Conservation (phyloP, 345 rosid genomes). For the Raphanus raphanistrum region DNA sequence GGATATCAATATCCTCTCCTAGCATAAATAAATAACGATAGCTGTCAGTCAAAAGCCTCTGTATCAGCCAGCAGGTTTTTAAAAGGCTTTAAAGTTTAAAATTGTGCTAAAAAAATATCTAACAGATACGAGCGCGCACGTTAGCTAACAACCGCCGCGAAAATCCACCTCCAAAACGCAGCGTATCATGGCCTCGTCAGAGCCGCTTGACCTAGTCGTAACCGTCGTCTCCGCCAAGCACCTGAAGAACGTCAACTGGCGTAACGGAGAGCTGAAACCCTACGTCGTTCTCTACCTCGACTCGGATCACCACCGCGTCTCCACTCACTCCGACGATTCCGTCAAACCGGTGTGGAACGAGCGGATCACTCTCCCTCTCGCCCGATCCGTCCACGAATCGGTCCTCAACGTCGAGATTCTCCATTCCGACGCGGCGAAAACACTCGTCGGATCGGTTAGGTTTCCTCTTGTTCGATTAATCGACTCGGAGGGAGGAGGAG, state of each 20-base stretch:
- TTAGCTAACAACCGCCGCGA: constrained; percentile 35
- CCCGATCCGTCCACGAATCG: constrained; percentile 49
- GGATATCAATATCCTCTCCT: background rate
- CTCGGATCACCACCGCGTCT: constrained; percentile 41
- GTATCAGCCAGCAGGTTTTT: background rate
- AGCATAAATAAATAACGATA: background rate
- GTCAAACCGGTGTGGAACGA: constrained; percentile 57
- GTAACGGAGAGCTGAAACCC: constrained; percentile 58
- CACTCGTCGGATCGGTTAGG: constrained; percentile 59
- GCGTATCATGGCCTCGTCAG: constrained; percentile 43
- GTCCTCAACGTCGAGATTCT: constrained; percentile 53
- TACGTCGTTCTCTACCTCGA: constrained; percentile 59
- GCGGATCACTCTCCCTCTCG: constrained; percentile 49
- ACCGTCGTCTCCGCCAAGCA: constrained; percentile 55
- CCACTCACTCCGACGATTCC: constrained; percentile 52
- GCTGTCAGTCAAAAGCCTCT: constrained; percentile 13
- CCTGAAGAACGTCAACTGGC: constrained; percentile 70
- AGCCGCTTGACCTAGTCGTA: constrained; percentile 43
- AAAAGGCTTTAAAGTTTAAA: background rate
- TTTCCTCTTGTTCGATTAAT: constrained; percentile 50
- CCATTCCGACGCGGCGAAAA: constrained; percentile 54
- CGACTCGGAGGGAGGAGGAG: constrained; percentile 39
- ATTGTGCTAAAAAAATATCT: background rate
- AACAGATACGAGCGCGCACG: constrained; percentile 19
- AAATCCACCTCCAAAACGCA: constrained; percentile 7